Base-by-base conservation (phyloP, 148 eudicot species). In the Persicaria tinctoria region DNA sequence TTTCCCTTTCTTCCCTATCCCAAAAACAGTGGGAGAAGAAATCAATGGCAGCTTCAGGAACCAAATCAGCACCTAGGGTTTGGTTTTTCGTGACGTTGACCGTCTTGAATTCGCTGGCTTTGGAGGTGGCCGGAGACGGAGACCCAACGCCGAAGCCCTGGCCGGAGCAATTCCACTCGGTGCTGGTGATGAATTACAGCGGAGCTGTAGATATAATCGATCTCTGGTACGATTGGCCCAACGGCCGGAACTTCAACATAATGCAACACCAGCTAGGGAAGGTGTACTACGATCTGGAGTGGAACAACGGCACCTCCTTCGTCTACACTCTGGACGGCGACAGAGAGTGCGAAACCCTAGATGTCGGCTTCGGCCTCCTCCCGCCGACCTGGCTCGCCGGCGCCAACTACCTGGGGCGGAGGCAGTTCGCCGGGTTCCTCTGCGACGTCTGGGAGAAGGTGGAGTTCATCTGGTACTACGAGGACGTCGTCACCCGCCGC, bases 401-500 rank as follows among this genome's bases (percentile, higher is more conserved):
- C 8, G 86, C 88, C n/a, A 71, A n/a, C 6, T 82, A 85, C 49
- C 27, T 78, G 68, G 92, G 93, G 18, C 88, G 82, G 78, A 68
- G 48, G 0, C 4, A 46, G 1, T 53, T 87, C 7, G 87, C 85
- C 32, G 87, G 88, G 0, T 89, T 89, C 77, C 80, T 80, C 2
- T 90, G 90, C 53, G 83, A 90, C 77, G 90, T 78, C 1, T 86
- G 91, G 95, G 68, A 80, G 70, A 90, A 86, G 77, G 87, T 71
- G n/a, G 90, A 90, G 13, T 90, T 90, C 76, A 78, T 88, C 73
- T 75, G 81, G 82, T 90, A 86, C 45, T 88, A 86, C 14, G 91
- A 89, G 78, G 93, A 89, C 74, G 86, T 88, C 32, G 71, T 75
- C 46, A 82, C 95, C 56, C 83, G 77, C 38, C 75, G 90, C 16